phyloP scores from a whole-genome alignment of 306 rosid species.

The Vigna trinervia region DNA sequence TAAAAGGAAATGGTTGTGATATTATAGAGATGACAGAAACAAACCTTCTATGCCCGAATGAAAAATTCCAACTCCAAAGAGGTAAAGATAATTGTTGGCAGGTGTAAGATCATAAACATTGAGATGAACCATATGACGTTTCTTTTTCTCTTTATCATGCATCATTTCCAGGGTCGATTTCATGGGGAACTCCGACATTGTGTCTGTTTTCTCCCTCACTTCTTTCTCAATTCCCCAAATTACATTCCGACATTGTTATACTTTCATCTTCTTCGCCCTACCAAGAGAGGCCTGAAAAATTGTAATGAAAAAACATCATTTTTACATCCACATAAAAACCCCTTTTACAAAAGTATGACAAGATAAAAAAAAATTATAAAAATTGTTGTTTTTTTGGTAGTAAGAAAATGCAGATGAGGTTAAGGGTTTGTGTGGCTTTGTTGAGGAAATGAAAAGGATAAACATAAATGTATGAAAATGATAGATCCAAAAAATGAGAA shows the following conservation, averaged over 20 bases:
- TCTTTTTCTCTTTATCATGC: constrained; percentile 44
- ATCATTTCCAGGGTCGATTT: constrained; percentile 46
- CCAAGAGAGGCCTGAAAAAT: constrained; percentile 37
- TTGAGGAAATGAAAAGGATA: not conserved
- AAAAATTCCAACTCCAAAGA: constrained; percentile 87
- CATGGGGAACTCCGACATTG: constrained; percentile 69
- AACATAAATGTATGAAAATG: not conserved
- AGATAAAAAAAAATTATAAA: not conserved
- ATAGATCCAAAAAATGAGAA: constrained; percentile 34
- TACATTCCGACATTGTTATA: constrained; percentile 43
- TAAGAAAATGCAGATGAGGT: constrained; percentile 25
- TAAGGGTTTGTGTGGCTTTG: not conserved
- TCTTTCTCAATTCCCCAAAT: constrained; percentile 40
- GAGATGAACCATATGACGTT: constrained; percentile 62
- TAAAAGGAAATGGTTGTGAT: too few relatives aligned
- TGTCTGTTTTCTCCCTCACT: constrained; percentile 42
- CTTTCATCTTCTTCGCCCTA: constrained; percentile 47
- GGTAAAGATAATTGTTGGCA: constrained; percentile 78
- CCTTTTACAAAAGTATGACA: not conserved
- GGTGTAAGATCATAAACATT: constrained; percentile 96
- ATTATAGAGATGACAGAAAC: not conserved
- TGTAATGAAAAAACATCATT: not conserved
- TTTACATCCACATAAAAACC: not conserved
- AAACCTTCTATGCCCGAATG: constrained; percentile 96
- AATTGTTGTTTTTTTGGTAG: not conserved